A percentile compares a stretch with the other conserved stretches of the same genome.
Evolutionary conservation across 352 stramenopile genomes (phyloP).

Genomic region (Globisporangium lucens): DNA sequence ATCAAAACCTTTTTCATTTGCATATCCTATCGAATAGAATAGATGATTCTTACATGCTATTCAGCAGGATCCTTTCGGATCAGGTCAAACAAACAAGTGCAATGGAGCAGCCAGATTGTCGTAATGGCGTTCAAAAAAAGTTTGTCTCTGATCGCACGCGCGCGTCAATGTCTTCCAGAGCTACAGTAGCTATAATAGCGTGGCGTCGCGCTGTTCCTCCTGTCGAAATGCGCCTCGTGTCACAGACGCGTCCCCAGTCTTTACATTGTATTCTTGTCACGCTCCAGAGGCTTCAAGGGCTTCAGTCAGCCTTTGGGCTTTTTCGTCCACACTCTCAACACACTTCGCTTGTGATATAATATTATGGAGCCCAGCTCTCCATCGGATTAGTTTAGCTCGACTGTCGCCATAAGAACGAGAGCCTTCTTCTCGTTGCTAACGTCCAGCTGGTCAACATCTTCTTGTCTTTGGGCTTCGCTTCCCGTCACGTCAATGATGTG

Average conservation of each 20-base stretch:
- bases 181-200: background rate
- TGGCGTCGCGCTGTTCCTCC: background rate
- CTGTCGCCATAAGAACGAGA: background rate
- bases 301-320: background rate
- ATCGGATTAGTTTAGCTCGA: background rate
- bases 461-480: background rate
- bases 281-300: background rate
- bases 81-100: background rate
- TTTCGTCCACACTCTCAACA: background rate
- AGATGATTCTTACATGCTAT: background rate
- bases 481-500: background rate
- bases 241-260: background rate
- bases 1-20: background rate
- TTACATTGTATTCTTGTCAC: background rate
- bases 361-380: background rate
- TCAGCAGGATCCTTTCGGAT: background rate
- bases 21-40: background rate
- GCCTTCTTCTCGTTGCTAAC: background rate
- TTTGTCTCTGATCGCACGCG: background rate
- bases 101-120: background rate
- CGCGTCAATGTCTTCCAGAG: background rate
- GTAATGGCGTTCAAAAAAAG: background rate
- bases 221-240: background rate
- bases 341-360: background rate
- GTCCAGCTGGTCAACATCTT: slow-evolving; percentile 8